Base-by-base conservation (phyloP, 495 filamentous ascomycete genomes). In the Trichoderma orchidacearum region DNA sequence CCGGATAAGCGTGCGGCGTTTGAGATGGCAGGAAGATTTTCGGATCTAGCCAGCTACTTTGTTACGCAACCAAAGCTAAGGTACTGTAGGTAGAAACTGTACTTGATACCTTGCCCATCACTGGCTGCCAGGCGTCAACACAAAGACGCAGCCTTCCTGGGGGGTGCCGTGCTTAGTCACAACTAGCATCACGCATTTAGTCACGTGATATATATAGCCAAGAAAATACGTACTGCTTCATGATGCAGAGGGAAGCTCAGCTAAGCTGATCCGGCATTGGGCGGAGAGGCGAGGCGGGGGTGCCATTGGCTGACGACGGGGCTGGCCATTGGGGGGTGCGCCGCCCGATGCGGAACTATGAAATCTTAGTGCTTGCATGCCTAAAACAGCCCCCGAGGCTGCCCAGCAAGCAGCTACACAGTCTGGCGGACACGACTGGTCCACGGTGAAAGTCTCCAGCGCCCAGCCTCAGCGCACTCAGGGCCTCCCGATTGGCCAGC, bases 11-110 rank as follows among this genome's bases (percentile, higher is more conserved):
- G n/a, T n/a, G n/a, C n/a, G n/a, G n/a, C n/a, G n/a, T n/a, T n/a
- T n/a, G n/a, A n/a, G n/a, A n/a, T n/a, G n/a, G n/a, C n/a, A n/a
- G n/a, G n/a, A n/a, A n/a, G n/a, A n/a, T n/a, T n/a, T n/a, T n/a
- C n/a, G n/a, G n/a, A n/a, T n/a, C n/a, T n/a, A 48, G 41, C 41
- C 41, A 48, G 41, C 41, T 48, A 48, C 41, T 48, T 27, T 23
- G 41, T 48, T 48, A 48, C 41, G 41, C 41, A 48, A 48, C 41
- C 41, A 48, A 48, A 48, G 41, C 41, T 48, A n/a, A n/a, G n/a
- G n/a, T n/a, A n/a, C n/a, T n/a, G n/a, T n/a, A n/a, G n/a, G n/a
- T n/a, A n/a, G n/a, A n/a, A n/a, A n/a, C n/a, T n/a, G n/a, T n/a
- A n/a, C n/a, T n/a, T n/a, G n/a, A n/a, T n/a, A n/a, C n/a, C n/a